Percentiles rank a stretch among this genome's conserved stretches.
phyloP scores from a whole-genome alignment of 805 yeast species.

The Dipodascus geniculatus region DNA sequence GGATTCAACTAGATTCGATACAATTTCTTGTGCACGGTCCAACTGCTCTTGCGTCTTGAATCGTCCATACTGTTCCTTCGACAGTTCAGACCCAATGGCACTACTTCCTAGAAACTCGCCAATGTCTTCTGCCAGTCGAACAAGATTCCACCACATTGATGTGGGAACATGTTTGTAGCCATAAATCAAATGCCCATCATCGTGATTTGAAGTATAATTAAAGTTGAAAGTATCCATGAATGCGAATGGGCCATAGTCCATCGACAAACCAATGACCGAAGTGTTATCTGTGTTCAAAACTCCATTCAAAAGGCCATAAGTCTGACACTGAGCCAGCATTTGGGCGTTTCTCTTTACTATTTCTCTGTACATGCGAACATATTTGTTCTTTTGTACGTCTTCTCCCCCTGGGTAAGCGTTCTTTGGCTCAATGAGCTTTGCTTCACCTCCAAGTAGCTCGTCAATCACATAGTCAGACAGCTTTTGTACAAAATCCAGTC shows the following conservation, averaged over 20 bases:
- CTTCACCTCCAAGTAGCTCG: conserved; percentile 40
- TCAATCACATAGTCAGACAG: conserved; percentile 65
- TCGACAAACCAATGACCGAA: conserved; percentile 72
- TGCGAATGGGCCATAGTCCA: conserved; percentile 94
- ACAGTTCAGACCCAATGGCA: conserved; percentile 28
- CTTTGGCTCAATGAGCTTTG: conserved; percentile 19
- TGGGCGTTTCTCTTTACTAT: conserved; percentile 63
- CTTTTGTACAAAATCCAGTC: conserved; percentile 45
- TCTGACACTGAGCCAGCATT: conserved; percentile 76
- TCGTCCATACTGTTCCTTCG: conserved; percentile 30
- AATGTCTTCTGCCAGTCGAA: conserved; percentile 71
- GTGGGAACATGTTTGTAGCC: conserved; percentile 76
- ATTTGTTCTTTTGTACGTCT: conserved; percentile 37
- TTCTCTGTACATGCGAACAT: conserved; percentile 62
- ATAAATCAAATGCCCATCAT: conserved; percentile 62
- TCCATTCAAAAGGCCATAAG: conserved; percentile 88
- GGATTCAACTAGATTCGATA: conserved; percentile 36
- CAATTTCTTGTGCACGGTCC: conserved; percentile 46
- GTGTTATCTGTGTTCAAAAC: conserved; percentile 93
- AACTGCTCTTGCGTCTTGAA: conserved; percentile 22
- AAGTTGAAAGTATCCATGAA: conserved; percentile 81
- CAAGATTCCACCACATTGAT: conserved; percentile 87
- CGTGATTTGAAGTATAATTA: conserved; percentile 78
- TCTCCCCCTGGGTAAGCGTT: conserved; percentile 15
- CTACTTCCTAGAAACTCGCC: conserved; percentile 74